These are phyloP conservation scores for Artemisia argyi DNA, from an alignment of 129 eudicot species.

Conservation along the genomic window DNA sequence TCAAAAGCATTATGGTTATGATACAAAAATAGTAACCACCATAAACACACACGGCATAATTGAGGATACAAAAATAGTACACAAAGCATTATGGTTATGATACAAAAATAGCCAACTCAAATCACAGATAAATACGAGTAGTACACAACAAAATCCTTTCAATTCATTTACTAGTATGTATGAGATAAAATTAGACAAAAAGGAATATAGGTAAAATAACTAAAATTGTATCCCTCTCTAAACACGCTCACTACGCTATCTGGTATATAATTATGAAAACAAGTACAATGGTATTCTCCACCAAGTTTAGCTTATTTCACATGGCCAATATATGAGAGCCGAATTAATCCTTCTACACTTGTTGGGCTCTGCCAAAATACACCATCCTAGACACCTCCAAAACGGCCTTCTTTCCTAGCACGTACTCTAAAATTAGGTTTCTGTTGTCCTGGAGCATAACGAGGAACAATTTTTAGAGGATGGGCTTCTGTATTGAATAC, in stretches of 20 bases:
- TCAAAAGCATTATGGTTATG: too few species aligned
- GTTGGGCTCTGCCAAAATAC: constrained; percentile 22
- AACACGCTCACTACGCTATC: constrained; percentile 24
- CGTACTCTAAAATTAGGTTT: constrained; percentile 41
- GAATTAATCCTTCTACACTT: constrained; percentile 25
- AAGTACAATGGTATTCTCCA: constrained; percentile 19
- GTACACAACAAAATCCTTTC: constrained; percentile 15
- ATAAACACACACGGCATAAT: neutral
- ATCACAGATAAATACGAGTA: neutral
- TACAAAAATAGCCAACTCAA: too few species aligned
- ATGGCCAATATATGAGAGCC: constrained; percentile 22
- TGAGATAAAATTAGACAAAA: constrained; percentile 17
- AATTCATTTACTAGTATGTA: constrained; percentile 16
- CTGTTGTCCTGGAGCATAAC: constrained; percentile 35
- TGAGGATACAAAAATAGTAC: too few species aligned
- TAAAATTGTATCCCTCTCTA: constrained; percentile 23
- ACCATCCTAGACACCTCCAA: constrained; percentile 39
- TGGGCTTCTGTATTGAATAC: constrained; percentile 99
- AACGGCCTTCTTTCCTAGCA: constrained; percentile 88
- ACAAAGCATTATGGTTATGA: too few species aligned
- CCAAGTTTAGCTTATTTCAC: constrained; percentile 24
- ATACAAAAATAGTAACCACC: too few species aligned
- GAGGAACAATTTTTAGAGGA: constrained; percentile 73
- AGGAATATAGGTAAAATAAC: constrained; percentile 16
- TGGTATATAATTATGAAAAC: constrained; percentile 26